Evolutionary conservation across 164 flowering plant species (phyloP), one percentile per base, ranked within the genome.

Genomic region (Hamamelis virginiana): DNA sequence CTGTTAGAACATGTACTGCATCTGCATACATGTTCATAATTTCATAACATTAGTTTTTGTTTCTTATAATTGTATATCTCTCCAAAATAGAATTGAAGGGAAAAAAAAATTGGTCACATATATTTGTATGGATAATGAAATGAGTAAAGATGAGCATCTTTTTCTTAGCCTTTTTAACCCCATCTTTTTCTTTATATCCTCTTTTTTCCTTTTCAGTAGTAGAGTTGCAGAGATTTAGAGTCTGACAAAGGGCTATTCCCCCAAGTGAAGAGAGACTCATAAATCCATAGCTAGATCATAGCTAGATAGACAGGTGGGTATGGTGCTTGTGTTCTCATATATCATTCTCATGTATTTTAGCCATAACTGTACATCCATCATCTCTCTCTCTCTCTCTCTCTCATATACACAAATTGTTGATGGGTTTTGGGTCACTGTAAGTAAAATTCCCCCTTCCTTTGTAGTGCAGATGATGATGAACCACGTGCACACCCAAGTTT

Each of bases 121-220:
- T 59, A 64, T 26, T 26, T 76, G 79, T 76, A 61, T 65, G 76
- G 84, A 78, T 81, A 82, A 75, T 81, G 74, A 73, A 64, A 67
- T 74, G 77, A 81, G 71, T 78, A 85, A 85, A 88, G 86, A 85
- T 74, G 81, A 85, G 88, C 71, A 81, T 85, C 88, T 84, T 85
- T 86, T 85, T 74, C 72, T 78, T 71, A 76, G 68, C 63, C 85
- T 69, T 80, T 83, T 82, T 69, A 75, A 80, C 69, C 70, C 77
- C 71, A 55, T 74, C 72, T 75, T 71, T 64, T 71, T 68, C 51
- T 66, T 18, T 69, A 26, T 66, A 1, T 67, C 45, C 44, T 62
- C 75, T 65, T 60, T 76, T 81, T 70, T 69, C 82, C 72, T 79
- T 79, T 81, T 77, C 78, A 76, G 79, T 64, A 64, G 65, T 61